Percentiles rank a stretch among this genome's conserved stretches.
Conservation (phyloP, 768 basidiomycete genomes). For the Boletus barrowsii region DNA sequence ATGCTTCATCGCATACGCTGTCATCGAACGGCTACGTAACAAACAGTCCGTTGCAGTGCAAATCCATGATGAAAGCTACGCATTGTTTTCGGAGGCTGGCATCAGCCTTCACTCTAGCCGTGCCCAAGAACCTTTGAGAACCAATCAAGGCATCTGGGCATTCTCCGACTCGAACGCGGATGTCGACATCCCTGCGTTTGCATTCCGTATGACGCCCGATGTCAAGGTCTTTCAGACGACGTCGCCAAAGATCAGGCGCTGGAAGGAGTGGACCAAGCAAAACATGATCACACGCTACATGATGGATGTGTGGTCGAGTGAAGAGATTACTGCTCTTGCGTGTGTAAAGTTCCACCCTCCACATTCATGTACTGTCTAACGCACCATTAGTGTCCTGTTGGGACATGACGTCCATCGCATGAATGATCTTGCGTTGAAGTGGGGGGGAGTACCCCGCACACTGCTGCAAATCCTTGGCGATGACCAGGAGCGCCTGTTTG, state of each 20-base stretch:
- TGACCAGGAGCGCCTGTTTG: not conserved
- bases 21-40: slow-evolving; percentile 3
- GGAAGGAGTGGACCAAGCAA: slow-evolving; percentile 6
- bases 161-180: slow-evolving; percentile 2
- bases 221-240: slow-evolving; percentile 6
- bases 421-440: not conserved
- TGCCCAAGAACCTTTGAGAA: not conserved
- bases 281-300: not conserved
- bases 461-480: not conserved
- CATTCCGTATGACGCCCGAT: not conserved
- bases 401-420: not conserved
- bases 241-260: not conserved
- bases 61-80: not conserved
- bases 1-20: slow-evolving; percentile 5
- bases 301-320: not conserved
- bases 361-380: not conserved
- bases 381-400: not conserved
- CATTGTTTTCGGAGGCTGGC: not conserved
- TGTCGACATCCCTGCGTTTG: not conserved
- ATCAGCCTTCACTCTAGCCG: not conserved
- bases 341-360: not conserved
- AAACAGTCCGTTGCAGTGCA: slow-evolving; percentile 1
- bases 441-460: not conserved
- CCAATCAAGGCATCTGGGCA: not conserved
- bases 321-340: slow-evolving; percentile 5